Evolutionary conservation across 495 filamentous ascomycete species (phyloP).

Genomic region (Neurospora sublineolata): DNA sequence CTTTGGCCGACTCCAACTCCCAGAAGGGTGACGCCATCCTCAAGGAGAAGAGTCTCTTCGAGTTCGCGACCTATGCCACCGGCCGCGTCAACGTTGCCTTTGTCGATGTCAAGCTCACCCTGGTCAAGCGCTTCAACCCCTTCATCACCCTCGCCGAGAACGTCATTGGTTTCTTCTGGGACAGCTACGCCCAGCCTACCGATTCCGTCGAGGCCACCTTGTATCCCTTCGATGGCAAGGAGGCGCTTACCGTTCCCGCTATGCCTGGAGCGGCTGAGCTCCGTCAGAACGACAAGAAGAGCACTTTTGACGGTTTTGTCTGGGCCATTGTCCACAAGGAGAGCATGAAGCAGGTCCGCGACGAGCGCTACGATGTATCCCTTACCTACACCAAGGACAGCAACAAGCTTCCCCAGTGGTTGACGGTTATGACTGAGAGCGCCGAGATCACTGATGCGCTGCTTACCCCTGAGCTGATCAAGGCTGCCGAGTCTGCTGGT

Average conservation of each 20-base stretch:
- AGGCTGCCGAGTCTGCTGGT: conserved; percentile 69
- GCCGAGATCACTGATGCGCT: conserved; percentile 87
- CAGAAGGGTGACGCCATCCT: conserved; percentile 47
- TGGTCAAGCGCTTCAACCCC: conserved; percentile 87
- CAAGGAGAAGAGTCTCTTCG: conserved; percentile 72
- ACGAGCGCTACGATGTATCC: conserved; percentile 89
- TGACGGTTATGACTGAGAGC: conserved; percentile 91
- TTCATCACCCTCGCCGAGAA: conserved; percentile 57
- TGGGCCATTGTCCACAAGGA: conserved; percentile 95
- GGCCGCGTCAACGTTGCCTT: conserved; percentile 90
- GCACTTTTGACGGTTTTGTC: conserved; percentile 79
- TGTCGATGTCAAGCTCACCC: conserved; percentile 67
- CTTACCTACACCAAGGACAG: conserved; percentile 88
- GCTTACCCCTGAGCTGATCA: conserved; percentile 71
- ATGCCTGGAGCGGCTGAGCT: conserved; percentile 45
- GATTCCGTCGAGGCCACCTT: conserved; percentile 64
- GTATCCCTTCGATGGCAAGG: conserved; percentile 86
- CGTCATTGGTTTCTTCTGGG: conserved; percentile 60
- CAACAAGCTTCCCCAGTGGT: conserved; percentile 79
- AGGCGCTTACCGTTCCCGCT: conserved; percentile 56
- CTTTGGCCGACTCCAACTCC: conserved; percentile 19
- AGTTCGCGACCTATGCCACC: conserved; percentile 84
- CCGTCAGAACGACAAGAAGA: conserved; percentile 51
- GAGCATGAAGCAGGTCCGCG: conserved; percentile 75
- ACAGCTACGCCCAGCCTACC: conserved; percentile 51